Percentiles rank a stretch among this genome's conserved stretches.
Conservation (phyloP, 2,329 filamentous ascomycete genomes). For the Aspergillus tanneri region DNA sequence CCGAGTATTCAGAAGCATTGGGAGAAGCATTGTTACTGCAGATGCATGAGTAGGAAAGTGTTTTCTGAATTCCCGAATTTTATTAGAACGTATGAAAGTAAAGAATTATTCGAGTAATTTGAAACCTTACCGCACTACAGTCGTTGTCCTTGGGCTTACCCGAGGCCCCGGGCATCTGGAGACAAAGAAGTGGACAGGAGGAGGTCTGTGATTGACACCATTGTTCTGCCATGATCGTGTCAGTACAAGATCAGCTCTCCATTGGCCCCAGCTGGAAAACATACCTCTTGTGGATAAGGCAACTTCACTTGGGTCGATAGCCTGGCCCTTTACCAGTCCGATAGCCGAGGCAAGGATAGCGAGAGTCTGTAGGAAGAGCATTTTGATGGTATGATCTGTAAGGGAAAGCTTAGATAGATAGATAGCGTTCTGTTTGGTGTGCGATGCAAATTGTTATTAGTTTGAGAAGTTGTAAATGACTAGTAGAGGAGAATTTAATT, state of each 20-base stretch:
- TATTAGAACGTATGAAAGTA: neutral
- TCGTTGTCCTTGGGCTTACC: slow-evolving; percentile 37
- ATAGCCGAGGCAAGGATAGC: slow-evolving; percentile 33
- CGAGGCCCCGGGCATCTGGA: slow-evolving; percentile 40
- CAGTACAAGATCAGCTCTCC: neutral
- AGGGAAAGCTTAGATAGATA: neutral
- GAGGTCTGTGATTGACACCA: slow-evolving; percentile 47
- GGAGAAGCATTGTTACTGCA: slow-evolving; percentile 55
- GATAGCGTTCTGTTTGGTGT: neutral
- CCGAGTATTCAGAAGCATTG: slow-evolving; percentile 61
- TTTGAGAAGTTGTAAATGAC: neutral
- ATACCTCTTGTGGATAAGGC: slow-evolving; percentile 37
- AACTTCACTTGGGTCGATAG: slow-evolving; percentile 41
- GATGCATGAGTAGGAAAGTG: slow-evolving; percentile 57
- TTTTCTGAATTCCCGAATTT: slow-evolving; percentile 29
- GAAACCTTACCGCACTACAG: slow-evolving; percentile 39
- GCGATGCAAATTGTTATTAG: slow-evolving; percentile 1
- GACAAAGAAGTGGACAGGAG: slow-evolving; percentile 47
- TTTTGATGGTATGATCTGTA: slow-evolving; percentile 15
- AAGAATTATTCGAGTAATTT: neutral
- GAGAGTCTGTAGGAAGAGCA: slow-evolving; percentile 30
- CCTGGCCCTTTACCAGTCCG: slow-evolving; percentile 36
- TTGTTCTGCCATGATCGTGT: slow-evolving; percentile 30
- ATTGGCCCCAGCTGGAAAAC: slow-evolving; percentile 6
- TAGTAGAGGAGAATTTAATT: slow-evolving; percentile 1